phyloP scores from a whole-genome alignment of 148 eudicot species.

The Vaccinium macrocarpon region DNA sequence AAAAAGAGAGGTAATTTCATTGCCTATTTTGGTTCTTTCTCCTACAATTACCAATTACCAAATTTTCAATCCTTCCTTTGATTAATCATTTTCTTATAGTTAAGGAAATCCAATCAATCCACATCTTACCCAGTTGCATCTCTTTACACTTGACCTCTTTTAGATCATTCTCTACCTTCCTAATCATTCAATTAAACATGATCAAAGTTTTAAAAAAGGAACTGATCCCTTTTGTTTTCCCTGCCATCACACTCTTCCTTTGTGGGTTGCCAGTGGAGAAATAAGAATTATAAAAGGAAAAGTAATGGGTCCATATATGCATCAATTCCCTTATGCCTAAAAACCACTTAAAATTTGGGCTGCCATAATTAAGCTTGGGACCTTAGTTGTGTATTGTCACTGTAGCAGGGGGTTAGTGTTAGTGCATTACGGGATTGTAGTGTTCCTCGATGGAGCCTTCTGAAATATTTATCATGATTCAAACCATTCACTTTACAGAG shows the following conservation, averaged over 20 bases:
- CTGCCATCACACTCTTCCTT: not conserved
- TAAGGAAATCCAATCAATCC: not conserved
- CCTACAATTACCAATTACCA: not conserved
- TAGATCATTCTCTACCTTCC: not conserved
- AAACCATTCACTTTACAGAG: too few species aligned
- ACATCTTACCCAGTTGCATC: not conserved
- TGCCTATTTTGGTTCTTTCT: constrained; percentile 6
- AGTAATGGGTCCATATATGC: constrained; percentile 5
- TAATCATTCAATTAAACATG: not conserved
- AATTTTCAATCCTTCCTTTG: not conserved
- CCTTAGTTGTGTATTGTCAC: not conserved
- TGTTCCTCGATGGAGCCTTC: too few species aligned
- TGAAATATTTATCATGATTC: too few species aligned
- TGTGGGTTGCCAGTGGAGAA: not conserved
- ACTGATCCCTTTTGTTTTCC: not conserved
- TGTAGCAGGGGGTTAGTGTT: not conserved
- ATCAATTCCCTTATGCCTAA: not conserved
- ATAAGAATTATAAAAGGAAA: not conserved
- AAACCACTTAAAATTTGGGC: constrained; percentile 15
- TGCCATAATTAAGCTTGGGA: constrained; percentile 7
- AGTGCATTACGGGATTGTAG: too few species aligned
- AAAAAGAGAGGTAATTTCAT: not conserved
- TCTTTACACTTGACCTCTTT: not conserved
- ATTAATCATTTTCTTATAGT: not conserved
- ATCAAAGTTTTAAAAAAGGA: not conserved